Evolutionary conservation across 2,329 filamentous ascomycete genomes (phyloP).

Genomic region (Xylaria sp.): DNA sequence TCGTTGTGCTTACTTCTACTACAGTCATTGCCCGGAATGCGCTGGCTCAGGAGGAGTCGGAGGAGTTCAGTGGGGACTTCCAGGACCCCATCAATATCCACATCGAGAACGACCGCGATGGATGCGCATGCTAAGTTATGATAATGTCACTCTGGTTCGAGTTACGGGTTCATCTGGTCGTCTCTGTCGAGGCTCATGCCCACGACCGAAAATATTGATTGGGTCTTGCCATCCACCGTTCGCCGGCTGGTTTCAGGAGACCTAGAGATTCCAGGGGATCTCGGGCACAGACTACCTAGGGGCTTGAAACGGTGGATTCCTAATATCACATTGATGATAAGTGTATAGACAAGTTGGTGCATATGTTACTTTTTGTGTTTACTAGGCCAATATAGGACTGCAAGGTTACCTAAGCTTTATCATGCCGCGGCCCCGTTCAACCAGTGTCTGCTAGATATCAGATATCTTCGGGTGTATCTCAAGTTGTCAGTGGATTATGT

Average conservation of each 20-base stretch:
- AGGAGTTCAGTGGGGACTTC: conserved; percentile 97
- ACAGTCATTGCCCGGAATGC: conserved; percentile 94
- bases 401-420: conserved; percentile 15
- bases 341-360: conserved; percentile 22
- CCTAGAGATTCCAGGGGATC: conserved; percentile 12
- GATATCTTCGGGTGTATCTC: too few species aligned
- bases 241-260: conserved; percentile 17
- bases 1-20: conserved; percentile 6
- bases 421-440: background rate
- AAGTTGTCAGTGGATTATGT: too few species aligned
- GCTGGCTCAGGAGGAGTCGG: conserved; percentile 93
- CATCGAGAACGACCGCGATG: conserved; percentile 89
- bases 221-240: conserved; percentile 20
- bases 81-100: conserved; percentile 98
- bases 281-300: conserved; percentile 5
- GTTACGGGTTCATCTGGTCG: too few species aligned
- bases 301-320: conserved; percentile 6
- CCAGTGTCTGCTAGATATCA: background rate
- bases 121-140: conserved; percentile 78
- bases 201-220: too few species aligned
- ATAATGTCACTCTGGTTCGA: background rate
- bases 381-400: conserved; percentile 8
- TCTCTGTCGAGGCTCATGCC: too few species aligned
- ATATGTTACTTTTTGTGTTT: conserved; percentile 21
- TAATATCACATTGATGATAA: conserved; percentile 12